Base-by-base conservation (phyloP, 2,329 filamentous ascomycete species). In the Aureobasidium sp. region DNA sequence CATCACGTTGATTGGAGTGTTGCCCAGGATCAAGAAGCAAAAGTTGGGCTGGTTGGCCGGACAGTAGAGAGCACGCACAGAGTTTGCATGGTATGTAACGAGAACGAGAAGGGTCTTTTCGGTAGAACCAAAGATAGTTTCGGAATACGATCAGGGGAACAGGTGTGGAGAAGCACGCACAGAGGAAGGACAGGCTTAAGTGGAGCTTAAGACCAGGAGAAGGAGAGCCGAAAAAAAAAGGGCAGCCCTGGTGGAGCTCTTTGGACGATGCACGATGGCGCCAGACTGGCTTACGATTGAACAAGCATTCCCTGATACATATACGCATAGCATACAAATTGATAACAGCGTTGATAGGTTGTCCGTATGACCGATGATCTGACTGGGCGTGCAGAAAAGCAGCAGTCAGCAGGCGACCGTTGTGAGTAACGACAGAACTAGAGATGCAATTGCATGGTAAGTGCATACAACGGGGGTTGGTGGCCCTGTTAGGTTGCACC, bases 1-100 rank as follows among this genome's bases (percentile, higher is more conserved):
- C 14, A 72, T 97, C 41, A 78, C 91, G 34, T 70, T 94, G 11
- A 68, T 85, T 22, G 93, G 94, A 0, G 76, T 96, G 17, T 80
- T 88, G 63, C 87, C 92, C 8, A 83, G 93, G 65, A 85, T 97
- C 65, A 89, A 91, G 79, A 84, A 88, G 77, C 82, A 85, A 65
- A 97, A 97, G 79, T 79, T 97, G 63, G 90, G 90, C 34, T 59
- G 55, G 55, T 47, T 59, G 55, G 55, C 55, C 22, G 55, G 55
- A 48, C 55, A 59, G 42, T 59, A 48, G 20, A 34, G 44, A 47
- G 7, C 25, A 20, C 15, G 22, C 34, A 44, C 31, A 31, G 14
- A 29, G 41, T 31, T 17, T 9, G 27, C 39, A 47, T n/a, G 41
- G 14, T 27, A 12, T 22, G 31, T 22, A 42, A 25, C 22, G 25